phyloP scores from a whole-genome alignment of 2,329 filamentous ascomycete genomes.

The Microcera coccophila region DNA sequence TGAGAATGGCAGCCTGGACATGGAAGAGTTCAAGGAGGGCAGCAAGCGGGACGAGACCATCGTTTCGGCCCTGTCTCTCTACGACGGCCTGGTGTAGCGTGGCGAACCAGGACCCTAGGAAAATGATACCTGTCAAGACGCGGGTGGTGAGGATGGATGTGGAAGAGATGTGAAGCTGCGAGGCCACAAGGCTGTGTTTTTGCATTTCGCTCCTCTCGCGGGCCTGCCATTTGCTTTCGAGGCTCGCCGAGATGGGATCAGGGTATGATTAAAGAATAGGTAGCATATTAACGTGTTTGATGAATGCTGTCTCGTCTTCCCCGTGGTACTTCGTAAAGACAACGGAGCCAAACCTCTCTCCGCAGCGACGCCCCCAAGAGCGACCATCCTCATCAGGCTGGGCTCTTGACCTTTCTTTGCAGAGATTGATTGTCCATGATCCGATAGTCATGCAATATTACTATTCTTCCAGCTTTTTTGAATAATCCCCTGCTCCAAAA shows the following conservation, averaged over 20 bases:
- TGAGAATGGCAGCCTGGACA: conserved; percentile 93
- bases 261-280: conserved; percentile 24
- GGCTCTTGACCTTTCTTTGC: too few species aligned
- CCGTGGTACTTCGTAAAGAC: too few species aligned
- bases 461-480: conserved; percentile 1
- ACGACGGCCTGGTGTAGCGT: conserved; percentile 81
- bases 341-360: too few species aligned
- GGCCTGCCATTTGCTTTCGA: conserved; percentile 15
- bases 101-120: background rate
- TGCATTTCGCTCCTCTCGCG: conserved; percentile 9
- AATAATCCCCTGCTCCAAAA: background rate
- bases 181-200: background rate
- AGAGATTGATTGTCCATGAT: too few species aligned
- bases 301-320: too few species aligned
- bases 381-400: too few species aligned
- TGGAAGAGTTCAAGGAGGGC: conserved; percentile 98
- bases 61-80: conserved; percentile 91
- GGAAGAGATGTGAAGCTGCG: background rate
- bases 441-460: too few species aligned
- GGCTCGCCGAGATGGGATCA: conserved; percentile 13
- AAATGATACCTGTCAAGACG: background rate
- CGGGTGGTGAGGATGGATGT: background rate
- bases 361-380: too few species aligned
- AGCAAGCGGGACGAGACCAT: conserved; percentile 99
- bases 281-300: conserved; percentile 16